Evolutionary conservation across 371 early-diverging fungal species (phyloP).

Genomic region (Neoconidiobolus thromboides): DNA sequence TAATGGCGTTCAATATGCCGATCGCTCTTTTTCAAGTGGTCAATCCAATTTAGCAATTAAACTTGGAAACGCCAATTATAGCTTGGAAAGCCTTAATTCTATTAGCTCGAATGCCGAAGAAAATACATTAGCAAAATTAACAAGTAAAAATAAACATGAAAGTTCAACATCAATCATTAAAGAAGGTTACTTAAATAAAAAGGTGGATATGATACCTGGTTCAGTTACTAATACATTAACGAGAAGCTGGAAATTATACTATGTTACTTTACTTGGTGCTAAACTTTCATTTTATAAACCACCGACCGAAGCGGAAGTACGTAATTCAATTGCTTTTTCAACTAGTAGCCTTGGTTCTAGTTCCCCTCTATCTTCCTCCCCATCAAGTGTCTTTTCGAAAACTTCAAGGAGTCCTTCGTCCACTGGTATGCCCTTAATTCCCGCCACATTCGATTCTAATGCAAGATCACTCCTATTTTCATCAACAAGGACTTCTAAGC

Average conservation of each 20-base stretch:
- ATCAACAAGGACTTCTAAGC: constrained; percentile 9
- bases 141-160: neutral
- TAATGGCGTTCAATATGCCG: neutral
- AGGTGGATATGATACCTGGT: constrained; percentile 33
- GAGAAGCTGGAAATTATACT: constrained; percentile 66
- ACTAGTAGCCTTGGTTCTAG: constrained; percentile 16
- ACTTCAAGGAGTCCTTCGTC: neutral
- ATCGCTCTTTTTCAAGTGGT: neutral
- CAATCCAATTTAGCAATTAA: neutral
- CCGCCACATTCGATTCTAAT: constrained; percentile 28
- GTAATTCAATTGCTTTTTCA: constrained; percentile 28
- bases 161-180: constrained; percentile 8
- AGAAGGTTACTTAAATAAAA: constrained; percentile 45
- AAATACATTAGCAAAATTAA: neutral
- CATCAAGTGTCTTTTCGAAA: constrained; percentile 8
- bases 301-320: constrained; percentile 33
- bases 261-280: constrained; percentile 52
- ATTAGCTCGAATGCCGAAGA: neutral
- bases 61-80: neutral
- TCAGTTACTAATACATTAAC: constrained; percentile 24
- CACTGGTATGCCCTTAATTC: constrained; percentile 26
- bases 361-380: constrained; percentile 8
- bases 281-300: constrained; percentile 63
- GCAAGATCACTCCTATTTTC: constrained; percentile 27
- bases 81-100: neutral